phyloP scores from a whole-genome alignment of 1,284 basidiomycete genomes.

The Macrocystidia cucumis region DNA sequence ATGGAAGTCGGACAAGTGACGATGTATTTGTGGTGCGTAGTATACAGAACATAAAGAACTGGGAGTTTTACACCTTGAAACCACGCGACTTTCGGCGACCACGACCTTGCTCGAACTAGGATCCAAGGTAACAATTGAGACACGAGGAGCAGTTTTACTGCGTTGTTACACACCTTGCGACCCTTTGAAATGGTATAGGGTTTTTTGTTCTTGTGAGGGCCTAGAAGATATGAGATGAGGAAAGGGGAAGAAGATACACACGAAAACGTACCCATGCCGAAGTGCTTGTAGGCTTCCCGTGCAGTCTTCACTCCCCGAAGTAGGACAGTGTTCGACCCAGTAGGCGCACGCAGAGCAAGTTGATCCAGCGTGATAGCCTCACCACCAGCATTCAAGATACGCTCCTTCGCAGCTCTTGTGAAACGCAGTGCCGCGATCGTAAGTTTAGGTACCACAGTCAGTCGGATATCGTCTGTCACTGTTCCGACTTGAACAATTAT shows the following conservation, averaged over 20 bases:
- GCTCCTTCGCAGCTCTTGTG: conserved; percentile 88
- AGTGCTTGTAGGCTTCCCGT: conserved; percentile 95
- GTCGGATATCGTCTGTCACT: conserved; percentile 94
- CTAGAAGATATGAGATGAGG: conserved; percentile 15
- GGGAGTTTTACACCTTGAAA: conserved; percentile 70
- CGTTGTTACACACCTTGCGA: conserved; percentile 62
- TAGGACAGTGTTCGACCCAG: conserved; percentile 92
- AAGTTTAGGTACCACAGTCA: conserved; percentile 85
- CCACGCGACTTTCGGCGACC: conserved; percentile 91
- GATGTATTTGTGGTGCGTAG: background rate
- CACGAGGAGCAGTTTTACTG: too few species aligned
- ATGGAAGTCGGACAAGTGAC: background rate
- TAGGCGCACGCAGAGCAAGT: conserved; percentile 90
- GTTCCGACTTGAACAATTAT: conserved; percentile 89
- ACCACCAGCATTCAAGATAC: conserved; percentile 94
- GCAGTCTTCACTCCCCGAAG: conserved; percentile 89
- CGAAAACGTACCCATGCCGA: conserved; percentile 70
- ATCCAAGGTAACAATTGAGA: conserved; percentile 5
- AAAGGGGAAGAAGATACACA: conserved; percentile 1
- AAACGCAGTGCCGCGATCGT: conserved; percentile 94
- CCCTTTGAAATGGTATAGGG: conserved; percentile 93
- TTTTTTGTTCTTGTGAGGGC: conserved; percentile 90
- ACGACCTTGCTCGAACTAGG: conserved; percentile 80
- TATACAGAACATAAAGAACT: too few species aligned
- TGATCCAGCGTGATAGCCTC: conserved; percentile 96